Evolutionary conservation across 331 rosid species (phyloP).

Genomic region (Quercus lobata): DNA sequence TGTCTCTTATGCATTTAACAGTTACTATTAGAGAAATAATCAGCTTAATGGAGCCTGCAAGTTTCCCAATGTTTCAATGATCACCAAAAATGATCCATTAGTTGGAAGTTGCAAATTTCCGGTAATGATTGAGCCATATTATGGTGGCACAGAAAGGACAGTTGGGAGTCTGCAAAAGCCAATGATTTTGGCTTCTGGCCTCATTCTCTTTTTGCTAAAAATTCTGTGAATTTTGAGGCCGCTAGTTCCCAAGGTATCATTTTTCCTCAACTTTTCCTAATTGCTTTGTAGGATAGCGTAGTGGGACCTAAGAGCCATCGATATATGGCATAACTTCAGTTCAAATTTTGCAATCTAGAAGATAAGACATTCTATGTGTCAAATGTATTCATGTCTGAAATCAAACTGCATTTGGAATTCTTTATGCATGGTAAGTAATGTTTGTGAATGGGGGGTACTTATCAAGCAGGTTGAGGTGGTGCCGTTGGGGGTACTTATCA

Average conservation of each 20-base stretch:
- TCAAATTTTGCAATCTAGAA: background rate
- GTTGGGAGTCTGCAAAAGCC: background rate
- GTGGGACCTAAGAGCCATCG: background rate
- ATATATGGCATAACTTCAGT: background rate
- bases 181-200: background rate
- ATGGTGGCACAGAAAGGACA: background rate
- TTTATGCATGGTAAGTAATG: no score
- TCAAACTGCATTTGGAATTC: no score
- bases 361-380: background rate
- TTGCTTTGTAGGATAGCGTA: background rate
- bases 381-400: background rate
- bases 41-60: slow-evolving; percentile 58
- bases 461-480: no score
- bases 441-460: no score
- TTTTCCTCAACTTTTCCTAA: background rate
- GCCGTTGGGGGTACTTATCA: no score
- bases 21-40: slow-evolving; percentile 66
- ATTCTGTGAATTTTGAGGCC: background rate
- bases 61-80: slow-evolving; percentile 39
- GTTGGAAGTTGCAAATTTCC: slow-evolving; percentile 40
- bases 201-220: background rate
- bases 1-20: slow-evolving; percentile 87
- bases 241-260: background rate
- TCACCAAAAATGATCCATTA: slow-evolving; percentile 46
- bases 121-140: slow-evolving; percentile 40